Percentiles rank a stretch among this genome's conserved stretches.
Evolutionary conservation across 2,329 filamentous ascomycete species (phyloP).

Genomic region (Clathrospora elynae): DNA sequence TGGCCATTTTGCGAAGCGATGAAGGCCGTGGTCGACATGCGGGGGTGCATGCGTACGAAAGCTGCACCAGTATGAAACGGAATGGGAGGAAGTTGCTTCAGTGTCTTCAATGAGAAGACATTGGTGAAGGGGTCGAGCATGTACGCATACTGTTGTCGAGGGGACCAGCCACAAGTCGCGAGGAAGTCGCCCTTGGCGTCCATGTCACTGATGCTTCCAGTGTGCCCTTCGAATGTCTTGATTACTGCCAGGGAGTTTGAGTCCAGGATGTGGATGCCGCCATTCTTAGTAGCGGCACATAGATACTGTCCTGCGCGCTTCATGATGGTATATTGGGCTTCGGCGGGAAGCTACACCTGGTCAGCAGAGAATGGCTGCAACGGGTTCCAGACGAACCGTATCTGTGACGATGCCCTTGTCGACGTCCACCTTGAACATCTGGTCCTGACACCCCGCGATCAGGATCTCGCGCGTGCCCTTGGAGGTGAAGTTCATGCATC

Average conservation of each 20-base stretch:
- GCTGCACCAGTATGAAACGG: constrained; percentile 91
- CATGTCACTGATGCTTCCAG: constrained; percentile 91
- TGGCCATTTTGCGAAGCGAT: constrained; percentile 91
- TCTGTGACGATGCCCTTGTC: constrained; percentile 58
- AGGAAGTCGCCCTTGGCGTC: constrained; percentile 94
- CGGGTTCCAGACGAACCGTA: constrained; percentile 36
- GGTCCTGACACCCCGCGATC: constrained; percentile 82
- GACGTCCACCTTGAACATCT: constrained; percentile 78
- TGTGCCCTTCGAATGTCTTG: constrained; percentile 89
- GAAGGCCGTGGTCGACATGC: constrained; percentile 92
- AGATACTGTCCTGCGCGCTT: constrained; percentile 83
- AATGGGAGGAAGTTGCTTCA: constrained; percentile 85
- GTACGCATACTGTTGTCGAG: constrained; percentile 76
- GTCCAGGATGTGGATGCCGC: constrained; percentile 85
- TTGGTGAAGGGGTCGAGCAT: constrained; percentile 93
- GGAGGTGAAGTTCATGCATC: constrained; percentile 94
- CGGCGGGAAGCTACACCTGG: constrained; percentile 64
- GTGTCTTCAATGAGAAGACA: constrained; percentile 91
- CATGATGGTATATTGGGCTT: constrained; percentile 87
- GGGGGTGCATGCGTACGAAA: constrained; percentile 94
- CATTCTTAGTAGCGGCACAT: constrained; percentile 84
- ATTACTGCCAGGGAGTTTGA: constrained; percentile 75
- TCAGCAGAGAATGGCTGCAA: constrained; percentile 17
- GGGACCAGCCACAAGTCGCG: constrained; percentile 91
- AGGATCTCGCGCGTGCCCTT: constrained; percentile 83